Evolutionary conservation across 768 basidiomycete species (phyloP).

Genomic region (Gloeopeniophorella convolvens): DNA sequence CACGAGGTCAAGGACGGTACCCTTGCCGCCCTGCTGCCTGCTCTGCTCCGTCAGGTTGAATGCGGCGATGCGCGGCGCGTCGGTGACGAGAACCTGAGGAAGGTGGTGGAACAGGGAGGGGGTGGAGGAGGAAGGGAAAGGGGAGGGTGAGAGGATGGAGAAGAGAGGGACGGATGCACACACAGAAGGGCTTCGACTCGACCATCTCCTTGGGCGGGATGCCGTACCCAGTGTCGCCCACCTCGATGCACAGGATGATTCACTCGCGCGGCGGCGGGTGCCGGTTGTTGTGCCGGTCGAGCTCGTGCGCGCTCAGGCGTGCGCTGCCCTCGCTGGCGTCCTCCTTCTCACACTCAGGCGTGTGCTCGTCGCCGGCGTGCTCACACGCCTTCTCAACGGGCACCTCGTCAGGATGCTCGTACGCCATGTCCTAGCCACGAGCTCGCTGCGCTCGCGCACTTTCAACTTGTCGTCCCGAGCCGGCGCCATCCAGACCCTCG

Average conservation of each 20-base stretch:
- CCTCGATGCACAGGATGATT: slow-evolving; percentile 81
- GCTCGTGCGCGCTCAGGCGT: slow-evolving; percentile 21
- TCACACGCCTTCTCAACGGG: too few relatives aligned
- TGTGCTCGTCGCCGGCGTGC: too few relatives aligned
- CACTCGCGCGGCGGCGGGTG: slow-evolving; percentile 43
- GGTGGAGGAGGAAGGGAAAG: too few relatives aligned
- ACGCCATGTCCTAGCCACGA: too few relatives aligned
- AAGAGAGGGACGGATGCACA: slow-evolving; percentile 27
- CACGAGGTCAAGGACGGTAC: slow-evolving; percentile 47
- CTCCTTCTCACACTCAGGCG: background rate
- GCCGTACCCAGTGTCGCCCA: slow-evolving; percentile 69
- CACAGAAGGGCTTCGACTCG: slow-evolving; percentile 66
- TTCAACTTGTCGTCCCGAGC: too few relatives aligned
- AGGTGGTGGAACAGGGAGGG: background rate
- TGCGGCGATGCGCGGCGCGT: slow-evolving; percentile 38
- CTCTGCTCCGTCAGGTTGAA: slow-evolving; percentile 79
- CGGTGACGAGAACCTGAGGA: background rate
- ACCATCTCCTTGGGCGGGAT: slow-evolving; percentile 61
- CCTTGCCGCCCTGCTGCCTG: slow-evolving; percentile 55
- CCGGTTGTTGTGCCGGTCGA: slow-evolving; percentile 46
- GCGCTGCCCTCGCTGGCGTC: background rate
- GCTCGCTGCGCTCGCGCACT: too few relatives aligned
- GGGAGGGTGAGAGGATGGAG: background rate
- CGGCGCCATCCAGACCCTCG: too few relatives aligned
- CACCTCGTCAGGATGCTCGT: too few relatives aligned